Evolutionary conservation across 2,329 filamentous ascomycete species (phyloP).

Genomic region (Pseudogymnoascus sp.): DNA sequence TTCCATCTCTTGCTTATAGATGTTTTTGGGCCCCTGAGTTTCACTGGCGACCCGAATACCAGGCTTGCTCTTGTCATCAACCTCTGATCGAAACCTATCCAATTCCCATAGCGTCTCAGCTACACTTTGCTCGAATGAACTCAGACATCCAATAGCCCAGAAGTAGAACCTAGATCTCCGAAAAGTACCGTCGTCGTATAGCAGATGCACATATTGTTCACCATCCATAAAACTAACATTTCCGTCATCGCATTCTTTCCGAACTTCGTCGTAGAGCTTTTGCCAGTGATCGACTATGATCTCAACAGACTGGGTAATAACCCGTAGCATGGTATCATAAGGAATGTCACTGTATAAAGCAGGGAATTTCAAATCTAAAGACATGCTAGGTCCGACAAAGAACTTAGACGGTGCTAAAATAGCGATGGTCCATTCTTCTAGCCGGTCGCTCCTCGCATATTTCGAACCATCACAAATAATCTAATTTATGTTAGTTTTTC

Average conservation of each 20-base stretch:
- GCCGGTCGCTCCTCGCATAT: too few species aligned
- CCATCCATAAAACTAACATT: not conserved
- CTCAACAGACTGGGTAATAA: not conserved
- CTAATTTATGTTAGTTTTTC: not conserved
- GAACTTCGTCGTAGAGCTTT: not conserved
- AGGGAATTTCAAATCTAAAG: not conserved
- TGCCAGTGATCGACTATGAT: not conserved
- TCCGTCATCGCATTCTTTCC: not conserved
- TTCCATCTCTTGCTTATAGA: not conserved
- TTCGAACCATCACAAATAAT: not conserved
- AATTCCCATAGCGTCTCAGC: conserved; percentile 14
- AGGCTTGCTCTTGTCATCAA: not conserved
- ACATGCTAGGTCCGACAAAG: too few species aligned
- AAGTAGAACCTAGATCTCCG: conserved; percentile 23
- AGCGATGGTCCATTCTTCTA: not conserved
- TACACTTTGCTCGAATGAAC: conserved; percentile 18
- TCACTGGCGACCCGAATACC: too few species aligned
- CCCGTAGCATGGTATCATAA: not conserved
- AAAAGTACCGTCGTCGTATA: conserved; percentile 24
- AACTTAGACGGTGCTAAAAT: not conserved
- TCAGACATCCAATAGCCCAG: conserved; percentile 23
- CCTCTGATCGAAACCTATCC: not conserved
- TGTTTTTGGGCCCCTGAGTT: not conserved
- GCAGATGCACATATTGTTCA: conserved; percentile 8
- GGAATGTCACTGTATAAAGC: not conserved